Evolutionary conservation across 169 alveolate genomes (phyloP).

Genomic region (Plasmodium vinckei): DNA sequence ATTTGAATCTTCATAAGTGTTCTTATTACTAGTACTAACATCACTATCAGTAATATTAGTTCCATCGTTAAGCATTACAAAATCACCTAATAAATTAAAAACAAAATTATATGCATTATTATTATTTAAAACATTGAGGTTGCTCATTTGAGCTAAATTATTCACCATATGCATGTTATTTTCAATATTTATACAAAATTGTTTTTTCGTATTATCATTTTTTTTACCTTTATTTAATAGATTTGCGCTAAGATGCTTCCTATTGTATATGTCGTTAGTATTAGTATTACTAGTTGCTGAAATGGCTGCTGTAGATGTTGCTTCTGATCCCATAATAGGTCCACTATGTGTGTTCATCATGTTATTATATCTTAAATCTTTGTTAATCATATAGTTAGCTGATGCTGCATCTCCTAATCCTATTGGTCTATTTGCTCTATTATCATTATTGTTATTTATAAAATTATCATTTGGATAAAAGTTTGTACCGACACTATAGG

Average conservation of each 20-base stretch:
- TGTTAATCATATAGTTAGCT: constrained; percentile 10
- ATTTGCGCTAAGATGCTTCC: constrained; percentile 9
- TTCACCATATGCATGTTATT: neutral
- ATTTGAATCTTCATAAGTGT: constrained; percentile 10
- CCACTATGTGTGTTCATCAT: constrained; percentile 27
- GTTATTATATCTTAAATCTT: constrained; percentile 33
- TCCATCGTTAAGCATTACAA: neutral
- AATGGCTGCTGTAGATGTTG: neutral
- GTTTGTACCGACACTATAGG: constrained; percentile 27
- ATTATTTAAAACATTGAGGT: neutral
- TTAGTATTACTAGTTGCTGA: neutral
- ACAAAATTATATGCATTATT: neutral
- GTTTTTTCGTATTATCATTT: constrained; percentile 22
- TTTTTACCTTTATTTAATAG: constrained; percentile 43
- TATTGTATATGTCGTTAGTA: constrained; percentile 23
- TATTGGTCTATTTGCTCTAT: constrained; percentile 11
- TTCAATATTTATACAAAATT: neutral
- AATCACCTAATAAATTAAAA: too few relatives aligned
- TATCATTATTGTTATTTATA: constrained; percentile 18
- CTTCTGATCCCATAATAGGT: neutral
- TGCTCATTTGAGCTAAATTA: neutral
- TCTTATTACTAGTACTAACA: neutral
- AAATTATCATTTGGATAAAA: constrained; percentile 57
- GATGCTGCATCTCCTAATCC: neutral
- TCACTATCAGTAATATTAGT: constrained; percentile 2